Conservation (phyloP, 768 basidiomycete species). For the Kwoniella sp. region DNA sequence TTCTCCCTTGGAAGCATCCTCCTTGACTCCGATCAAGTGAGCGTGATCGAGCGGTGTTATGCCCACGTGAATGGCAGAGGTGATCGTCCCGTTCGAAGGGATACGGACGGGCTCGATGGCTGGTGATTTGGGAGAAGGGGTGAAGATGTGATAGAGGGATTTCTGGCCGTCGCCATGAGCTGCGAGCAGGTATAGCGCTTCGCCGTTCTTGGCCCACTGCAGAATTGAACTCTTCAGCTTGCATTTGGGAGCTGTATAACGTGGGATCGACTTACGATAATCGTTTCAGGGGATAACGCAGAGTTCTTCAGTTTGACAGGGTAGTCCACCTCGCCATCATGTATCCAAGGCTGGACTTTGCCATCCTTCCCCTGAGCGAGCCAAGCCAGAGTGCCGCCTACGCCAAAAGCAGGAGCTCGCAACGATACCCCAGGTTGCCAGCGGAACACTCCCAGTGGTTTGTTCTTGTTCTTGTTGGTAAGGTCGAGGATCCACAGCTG, state of each 20-base stretch:
- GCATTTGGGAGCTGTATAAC: background rate
- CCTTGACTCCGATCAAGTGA: conserved; percentile 30
- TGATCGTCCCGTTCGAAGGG: conserved; percentile 24
- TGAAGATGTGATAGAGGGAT: conserved; percentile 30
- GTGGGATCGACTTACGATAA: conserved; percentile 7
- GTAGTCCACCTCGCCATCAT: conserved; percentile 1
- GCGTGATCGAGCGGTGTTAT: conserved; percentile 31
- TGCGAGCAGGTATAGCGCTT: conserved; percentile 26
- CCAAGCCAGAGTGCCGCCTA: conserved; percentile 18
- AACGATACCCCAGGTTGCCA: background rate
- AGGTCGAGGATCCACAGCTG: conserved; percentile 16
- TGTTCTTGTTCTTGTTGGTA: background rate
- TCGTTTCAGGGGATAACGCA: conserved; percentile 14
- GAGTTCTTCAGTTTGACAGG: conserved; percentile 19
- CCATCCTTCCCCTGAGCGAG: conserved; percentile 22
- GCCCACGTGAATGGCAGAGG: conserved; percentile 24
- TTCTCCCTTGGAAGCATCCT: conserved; percentile 5
- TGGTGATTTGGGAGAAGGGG: conserved; percentile 2
- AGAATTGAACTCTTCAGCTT: background rate
- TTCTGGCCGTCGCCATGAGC: conserved; percentile 7
- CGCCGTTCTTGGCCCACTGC: conserved; percentile 30
- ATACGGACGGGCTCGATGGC: conserved; percentile 16
- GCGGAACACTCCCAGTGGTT: background rate
- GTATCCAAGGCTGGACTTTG: conserved; percentile 18
- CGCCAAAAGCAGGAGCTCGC: conserved; percentile 7